phyloP scores from a whole-genome alignment of 805 yeast species.

The Priceomyces melissophilus region DNA sequence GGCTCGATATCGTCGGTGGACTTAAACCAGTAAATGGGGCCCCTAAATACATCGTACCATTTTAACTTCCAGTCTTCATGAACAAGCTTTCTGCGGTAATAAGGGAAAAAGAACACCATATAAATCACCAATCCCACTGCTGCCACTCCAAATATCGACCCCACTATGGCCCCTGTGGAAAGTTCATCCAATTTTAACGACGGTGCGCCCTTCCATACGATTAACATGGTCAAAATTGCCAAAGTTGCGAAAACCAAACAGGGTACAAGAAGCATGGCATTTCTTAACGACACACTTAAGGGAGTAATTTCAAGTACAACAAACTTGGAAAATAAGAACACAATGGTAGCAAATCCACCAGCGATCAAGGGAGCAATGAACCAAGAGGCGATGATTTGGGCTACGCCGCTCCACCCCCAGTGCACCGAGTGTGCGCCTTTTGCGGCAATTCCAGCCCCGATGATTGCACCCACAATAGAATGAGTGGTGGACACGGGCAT shows the following conservation, averaged over 20 bases:
- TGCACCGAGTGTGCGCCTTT: conserved; percentile 55
- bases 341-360: conserved; percentile 56
- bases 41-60: conserved; percentile 53
- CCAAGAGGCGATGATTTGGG: conserved; percentile 77
- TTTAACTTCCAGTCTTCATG: conserved; percentile 64
- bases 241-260: conserved; percentile 57
- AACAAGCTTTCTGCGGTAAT: conserved; percentile 56
- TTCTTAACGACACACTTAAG: conserved; percentile 38
- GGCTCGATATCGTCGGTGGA: conserved; percentile 62
- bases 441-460: conserved; percentile 74
- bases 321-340: conserved; percentile 59
- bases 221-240: conserved; percentile 66
- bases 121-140: conserved; percentile 52
- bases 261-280: conserved; percentile 59
- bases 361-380: conserved; percentile 72
- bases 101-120: conserved; percentile 56
- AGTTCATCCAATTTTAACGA: conserved; percentile 54
- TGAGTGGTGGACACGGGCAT: conserved; percentile 84
- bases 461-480: conserved; percentile 71
- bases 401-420: conserved; percentile 78
- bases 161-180: conserved; percentile 50
- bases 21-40: conserved; percentile 55
- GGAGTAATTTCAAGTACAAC: conserved; percentile 58
- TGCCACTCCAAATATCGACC: conserved; percentile 64
- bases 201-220: conserved; percentile 82